Evolutionary conservation across 2,329 filamentous ascomycete species (phyloP).

Genomic region (Trichoderma sp.): DNA sequence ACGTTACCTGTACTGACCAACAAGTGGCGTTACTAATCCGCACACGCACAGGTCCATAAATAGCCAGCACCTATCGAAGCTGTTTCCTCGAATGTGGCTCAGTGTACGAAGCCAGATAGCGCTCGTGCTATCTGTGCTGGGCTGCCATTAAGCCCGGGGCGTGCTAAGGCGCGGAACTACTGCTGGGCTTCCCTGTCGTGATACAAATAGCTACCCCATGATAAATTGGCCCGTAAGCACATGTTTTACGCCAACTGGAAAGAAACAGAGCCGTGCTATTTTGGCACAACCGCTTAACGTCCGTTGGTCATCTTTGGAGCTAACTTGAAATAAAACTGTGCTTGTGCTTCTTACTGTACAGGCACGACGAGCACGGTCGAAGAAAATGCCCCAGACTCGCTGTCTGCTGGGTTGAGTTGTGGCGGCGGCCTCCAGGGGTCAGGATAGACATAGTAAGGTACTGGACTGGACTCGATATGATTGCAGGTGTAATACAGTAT

Average conservation of each 20-base stretch:
- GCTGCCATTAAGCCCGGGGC: no score
- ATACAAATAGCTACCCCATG: background rate
- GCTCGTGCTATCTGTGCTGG: background rate
- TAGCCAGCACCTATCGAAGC: slow-evolving; percentile 7
- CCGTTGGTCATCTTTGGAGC: background rate
- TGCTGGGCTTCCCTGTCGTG: background rate
- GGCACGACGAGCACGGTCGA: background rate
- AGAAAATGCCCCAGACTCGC: background rate
- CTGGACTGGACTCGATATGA: background rate
- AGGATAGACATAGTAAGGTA: background rate
- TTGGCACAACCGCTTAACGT: background rate
- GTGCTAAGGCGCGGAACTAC: background rate
- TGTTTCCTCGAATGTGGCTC: background rate
- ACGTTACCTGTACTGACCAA: background rate
- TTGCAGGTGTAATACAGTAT: background rate
- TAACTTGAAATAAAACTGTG: background rate
- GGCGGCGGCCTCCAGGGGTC: background rate
- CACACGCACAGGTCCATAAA: background rate
- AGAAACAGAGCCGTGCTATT: slow-evolving; percentile 3
- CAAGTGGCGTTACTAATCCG: background rate
- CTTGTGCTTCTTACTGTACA: background rate
- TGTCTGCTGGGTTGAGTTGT: background rate
- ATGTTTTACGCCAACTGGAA: background rate
- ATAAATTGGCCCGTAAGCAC: background rate
- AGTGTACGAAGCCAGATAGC: background rate